Evolutionary conservation across 306 rosid genomes (phyloP), one percentile per base, ranked within the genome.

Genomic region (Acacia crassicarpa): DNA sequence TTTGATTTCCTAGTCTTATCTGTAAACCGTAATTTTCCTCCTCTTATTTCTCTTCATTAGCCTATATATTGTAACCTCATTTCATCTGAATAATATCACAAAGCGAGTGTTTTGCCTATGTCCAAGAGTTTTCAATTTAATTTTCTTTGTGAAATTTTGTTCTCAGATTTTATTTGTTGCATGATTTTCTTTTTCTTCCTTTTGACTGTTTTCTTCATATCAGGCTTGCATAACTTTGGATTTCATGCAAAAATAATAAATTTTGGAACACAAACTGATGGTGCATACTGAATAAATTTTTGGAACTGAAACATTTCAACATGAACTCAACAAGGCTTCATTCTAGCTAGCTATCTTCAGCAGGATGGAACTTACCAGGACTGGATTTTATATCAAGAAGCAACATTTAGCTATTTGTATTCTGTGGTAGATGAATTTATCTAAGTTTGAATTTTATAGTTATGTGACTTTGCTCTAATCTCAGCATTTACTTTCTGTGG

Each of bases 301-400:
- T 46, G 53, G 19, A 41, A 41, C 53, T 69, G 32, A 32, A 69
- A n/a, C 17, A 43, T 41, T 22, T 41, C 48, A 22, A 22, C 22
- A 67, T 35, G 72, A 67, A 35, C 22, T 35, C 16, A 10, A 41
- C 41, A 40, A 76, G 79, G 76, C 38, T 6, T 32, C 14, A 71
- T 68, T 75, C 19, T 59, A 59, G 61, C 32, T 53, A 16, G 23
- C 22, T 23, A 25, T 43, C 79, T 32, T 48, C 67, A 9, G 2
- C 11, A 43, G 46, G 66, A 32, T 20, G 40, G 22, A 80, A 33
- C 70, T 76, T 30, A 77, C 6, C 33, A 71, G 58, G 40, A 4
- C 54, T 5, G 25, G 35, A 78, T 74, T 66, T 33, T 78, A 35
- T 78, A 69, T 78, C 62, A 75, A 74, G 73, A 81, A 72, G 35